Percentiles rank a stretch among this genome's conserved stretches.
These are phyloP conservation scores for Solanum pimpinellifolium DNA, from an alignment of 257 asterid species.

Conservation along the genomic window DNA sequence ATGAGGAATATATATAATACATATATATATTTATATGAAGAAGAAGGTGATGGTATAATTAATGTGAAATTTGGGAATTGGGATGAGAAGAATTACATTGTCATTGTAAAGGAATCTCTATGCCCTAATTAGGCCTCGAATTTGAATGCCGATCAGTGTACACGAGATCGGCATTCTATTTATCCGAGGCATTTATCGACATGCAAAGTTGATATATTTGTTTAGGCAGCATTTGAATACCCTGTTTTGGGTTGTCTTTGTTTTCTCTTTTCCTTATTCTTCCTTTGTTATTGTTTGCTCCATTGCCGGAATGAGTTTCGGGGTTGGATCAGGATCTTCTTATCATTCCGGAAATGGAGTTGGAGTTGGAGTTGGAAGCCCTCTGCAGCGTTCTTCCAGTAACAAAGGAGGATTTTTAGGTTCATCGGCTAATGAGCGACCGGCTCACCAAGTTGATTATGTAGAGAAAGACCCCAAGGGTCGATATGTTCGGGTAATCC, in stretches of 20 bases:
- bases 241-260: conserved; percentile 1
- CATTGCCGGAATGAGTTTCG: conserved; percentile 25
- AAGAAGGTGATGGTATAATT: conserved; percentile 1
- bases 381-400: conserved; percentile 6
- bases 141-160: conserved; percentile 27
- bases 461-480: conserved; percentile 50
- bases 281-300: conserved; percentile 3
- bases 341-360: conserved; percentile 6
- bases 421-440: conserved; percentile 9
- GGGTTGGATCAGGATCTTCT: conserved; percentile 11
- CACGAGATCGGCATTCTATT: conserved; percentile 23
- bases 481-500: conserved; percentile 58
- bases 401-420: background rate
- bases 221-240: conserved; percentile 1
- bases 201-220: background rate
- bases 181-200: conserved; percentile 20
- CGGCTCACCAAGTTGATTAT: conserved; percentile 25
- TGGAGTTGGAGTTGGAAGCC: conserved; percentile 10
- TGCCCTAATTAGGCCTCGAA: background rate
- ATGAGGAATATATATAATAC: background rate
- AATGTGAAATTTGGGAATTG: conserved; percentile 11
- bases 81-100: conserved; percentile 8
- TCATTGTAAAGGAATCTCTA: background rate
- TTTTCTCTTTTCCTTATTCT: background rate
- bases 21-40: background rate